A percentile compares a stretch with the other conserved stretches of the same genome.
Conservation (phyloP, 2,329 filamentous ascomycete genomes). For the Cordyceps fumosorosea region DNA sequence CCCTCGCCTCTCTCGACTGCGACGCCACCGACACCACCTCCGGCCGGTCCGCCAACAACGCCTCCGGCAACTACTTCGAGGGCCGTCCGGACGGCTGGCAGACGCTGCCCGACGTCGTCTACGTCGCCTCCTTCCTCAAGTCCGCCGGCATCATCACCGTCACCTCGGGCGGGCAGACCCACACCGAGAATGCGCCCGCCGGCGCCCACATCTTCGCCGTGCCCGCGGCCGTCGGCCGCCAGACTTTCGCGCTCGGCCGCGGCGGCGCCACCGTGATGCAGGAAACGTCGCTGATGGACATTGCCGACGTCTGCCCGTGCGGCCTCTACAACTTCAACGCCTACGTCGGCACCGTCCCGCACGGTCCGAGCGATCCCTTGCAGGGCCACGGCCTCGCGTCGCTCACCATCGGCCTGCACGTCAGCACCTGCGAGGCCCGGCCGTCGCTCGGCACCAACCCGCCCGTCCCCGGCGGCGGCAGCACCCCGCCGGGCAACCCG, state of each 20-base stretch:
- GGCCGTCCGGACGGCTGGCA: conserved; percentile 45
- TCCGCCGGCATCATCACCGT: conserved; percentile 37
- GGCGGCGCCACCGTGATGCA: conserved; percentile 6
- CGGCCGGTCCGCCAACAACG: conserved; percentile 34
- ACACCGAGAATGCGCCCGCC: conserved; percentile 26
- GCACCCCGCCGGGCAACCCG: conserved; percentile 13
- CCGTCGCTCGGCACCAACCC: conserved; percentile 26
- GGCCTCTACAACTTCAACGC: conserved; percentile 15
- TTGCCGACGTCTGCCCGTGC: conserved; percentile 14
- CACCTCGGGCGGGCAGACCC: conserved; percentile 36
- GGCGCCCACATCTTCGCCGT: conserved; percentile 21
- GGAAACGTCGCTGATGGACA: conserved; percentile 14
- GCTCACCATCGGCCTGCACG: conserved; percentile 24
- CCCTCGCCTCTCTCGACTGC: conserved; percentile 38
- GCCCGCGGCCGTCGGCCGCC: conserved; percentile 12
- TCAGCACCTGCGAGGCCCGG: conserved; percentile 24
- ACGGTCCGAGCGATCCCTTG: conserved; percentile 20
- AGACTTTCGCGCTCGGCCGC: conserved; percentile 8
- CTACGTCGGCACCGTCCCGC: conserved; percentile 14
- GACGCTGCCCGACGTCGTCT: conserved; percentile 42
- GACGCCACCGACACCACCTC: conserved; percentile 46
- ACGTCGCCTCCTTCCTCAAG: conserved; percentile 45
- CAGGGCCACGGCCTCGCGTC: conserved; percentile 21
- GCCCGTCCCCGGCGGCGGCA: background rate
- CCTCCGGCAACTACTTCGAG: conserved; percentile 44